A percentile compares a stretch with the other conserved stretches of the same genome.
Conservation (phyloP, 2,329 filamentous ascomycete genomes). For the Xylariaceae sp. region DNA sequence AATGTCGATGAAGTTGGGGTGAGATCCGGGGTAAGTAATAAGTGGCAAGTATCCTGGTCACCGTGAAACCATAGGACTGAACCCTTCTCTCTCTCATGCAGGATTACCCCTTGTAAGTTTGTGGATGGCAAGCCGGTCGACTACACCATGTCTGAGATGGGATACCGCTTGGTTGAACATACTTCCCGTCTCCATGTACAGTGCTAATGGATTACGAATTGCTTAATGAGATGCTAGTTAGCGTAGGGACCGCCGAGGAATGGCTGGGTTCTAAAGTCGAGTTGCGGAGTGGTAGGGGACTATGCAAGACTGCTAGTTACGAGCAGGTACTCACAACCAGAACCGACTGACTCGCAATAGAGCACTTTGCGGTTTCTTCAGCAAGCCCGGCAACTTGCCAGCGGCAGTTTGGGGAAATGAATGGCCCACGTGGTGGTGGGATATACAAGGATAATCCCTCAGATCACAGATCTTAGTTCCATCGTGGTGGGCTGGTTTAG, state of each 20-base stretch:
- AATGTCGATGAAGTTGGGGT: slow-evolving; percentile 6
- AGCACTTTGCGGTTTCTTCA: slow-evolving; percentile 1
- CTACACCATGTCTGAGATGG: not conserved
- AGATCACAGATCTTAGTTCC: slow-evolving; percentile 3
- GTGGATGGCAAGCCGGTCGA: not conserved
- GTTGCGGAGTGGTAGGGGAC: too few species aligned
- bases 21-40: slow-evolving; percentile 27
- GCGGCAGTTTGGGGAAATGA: not conserved
- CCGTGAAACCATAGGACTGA: not conserved
- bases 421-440: slow-evolving; percentile 12
- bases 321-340: too few species aligned
- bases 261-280: too few species aligned
- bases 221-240: not conserved
- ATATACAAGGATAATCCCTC: slow-evolving; percentile 7
- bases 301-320: too few species aligned
- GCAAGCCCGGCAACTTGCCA: not conserved
- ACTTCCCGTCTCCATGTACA: slow-evolving; percentile 6
- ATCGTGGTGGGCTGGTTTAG: not conserved
- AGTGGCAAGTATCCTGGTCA: not conserved
- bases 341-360: not conserved
- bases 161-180: slow-evolving; percentile 14
- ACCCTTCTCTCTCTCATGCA: not conserved
- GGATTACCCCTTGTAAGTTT: not conserved
- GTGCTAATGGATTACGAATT: not conserved
- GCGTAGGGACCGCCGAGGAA: not conserved